Evolutionary conservation across 208 protist species (phyloP).

Genomic region (Leishmania guyanensis): DNA sequence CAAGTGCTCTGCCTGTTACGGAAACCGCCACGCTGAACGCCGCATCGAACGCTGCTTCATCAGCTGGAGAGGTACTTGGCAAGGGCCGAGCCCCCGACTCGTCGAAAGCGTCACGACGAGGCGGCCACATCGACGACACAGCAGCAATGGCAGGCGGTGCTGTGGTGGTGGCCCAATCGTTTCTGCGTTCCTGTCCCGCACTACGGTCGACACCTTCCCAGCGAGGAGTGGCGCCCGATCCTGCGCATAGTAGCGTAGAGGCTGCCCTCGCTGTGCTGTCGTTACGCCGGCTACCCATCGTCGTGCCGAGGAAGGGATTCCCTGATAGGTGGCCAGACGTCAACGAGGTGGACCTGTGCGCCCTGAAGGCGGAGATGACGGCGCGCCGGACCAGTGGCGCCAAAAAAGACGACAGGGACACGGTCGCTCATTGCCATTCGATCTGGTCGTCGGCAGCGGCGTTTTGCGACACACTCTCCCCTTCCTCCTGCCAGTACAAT

Average conservation of each 20-base stretch:
- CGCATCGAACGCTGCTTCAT: neutral
- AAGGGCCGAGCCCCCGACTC: neutral
- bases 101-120: neutral
- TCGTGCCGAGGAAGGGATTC: conserved; percentile 19
- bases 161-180: conserved; percentile 20
- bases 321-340: conserved; percentile 28
- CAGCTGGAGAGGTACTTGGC: neutral
- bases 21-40: neutral
- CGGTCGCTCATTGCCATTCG: neutral
- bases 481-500: conserved; percentile 56
- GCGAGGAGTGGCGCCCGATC: neutral
- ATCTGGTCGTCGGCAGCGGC: conserved; percentile 15
- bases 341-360: conserved; percentile 24
- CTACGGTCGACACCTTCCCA: neutral
- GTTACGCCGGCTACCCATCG: neutral
- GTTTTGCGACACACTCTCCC: conserved; percentile 37
- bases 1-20: neutral
- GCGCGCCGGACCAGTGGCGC: neutral
- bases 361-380: neutral
- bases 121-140: neutral
- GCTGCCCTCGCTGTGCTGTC: conserved; percentile 17
- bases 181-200: conserved; percentile 9
- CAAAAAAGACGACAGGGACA: neutral
- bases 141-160: neutral
- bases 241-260: neutral